Evolutionary conservation across 2,329 filamentous ascomycete genomes (phyloP), one percentile per base, ranked within the genome.

Genomic region (Scedosporium aurantiacum): DNA sequence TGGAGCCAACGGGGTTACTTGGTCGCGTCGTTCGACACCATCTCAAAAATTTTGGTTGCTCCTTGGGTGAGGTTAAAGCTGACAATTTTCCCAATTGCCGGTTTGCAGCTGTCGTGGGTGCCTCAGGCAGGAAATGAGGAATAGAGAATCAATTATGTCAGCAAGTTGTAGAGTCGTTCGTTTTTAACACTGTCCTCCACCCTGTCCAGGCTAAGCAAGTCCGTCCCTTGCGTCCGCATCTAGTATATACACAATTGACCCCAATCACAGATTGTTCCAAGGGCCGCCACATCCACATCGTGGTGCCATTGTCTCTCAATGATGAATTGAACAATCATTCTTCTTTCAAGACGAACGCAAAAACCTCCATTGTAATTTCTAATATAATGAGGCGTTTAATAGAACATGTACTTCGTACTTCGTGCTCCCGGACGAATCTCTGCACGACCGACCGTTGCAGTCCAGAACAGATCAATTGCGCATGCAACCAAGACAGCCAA

Each of bases 21-120:
- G 25, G 50, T 50, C 27, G 27, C 37, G 47, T 60, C 43, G 58
- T 55, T 50, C 47, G 58, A 58, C 50, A 54, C 21, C 16, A 37
- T 60, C 58, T 32, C 47, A 41, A 60, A 54, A 54, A 54, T 60
- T 60, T 60, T 60, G 58, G 58, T 43, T 10, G 16, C 23, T 47
- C 41, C 32, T 37, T 37, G n/a, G 5, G 41, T 12, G 56, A 8
- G 7, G 32, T 25, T 25, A 54, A 54, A 54, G 50, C 50, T 41
- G 47, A 54, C 45, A 28, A 28, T 54, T 60, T 58, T 50, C 40
- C 45, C n/a, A 60, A 55, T 47, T 55, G 7, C 18, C 12, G 47
- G n/a, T n/a, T n/a, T 59, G 37, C 57, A n/a, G 27, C 50, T 23
- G 23, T 27, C 4, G 5, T 3, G 23, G 2, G 5, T 54, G 58